Evolutionary conservation across 192 early-diverging fungal species (phyloP).

Genomic region (Umbelopsis isabellina): DNA sequence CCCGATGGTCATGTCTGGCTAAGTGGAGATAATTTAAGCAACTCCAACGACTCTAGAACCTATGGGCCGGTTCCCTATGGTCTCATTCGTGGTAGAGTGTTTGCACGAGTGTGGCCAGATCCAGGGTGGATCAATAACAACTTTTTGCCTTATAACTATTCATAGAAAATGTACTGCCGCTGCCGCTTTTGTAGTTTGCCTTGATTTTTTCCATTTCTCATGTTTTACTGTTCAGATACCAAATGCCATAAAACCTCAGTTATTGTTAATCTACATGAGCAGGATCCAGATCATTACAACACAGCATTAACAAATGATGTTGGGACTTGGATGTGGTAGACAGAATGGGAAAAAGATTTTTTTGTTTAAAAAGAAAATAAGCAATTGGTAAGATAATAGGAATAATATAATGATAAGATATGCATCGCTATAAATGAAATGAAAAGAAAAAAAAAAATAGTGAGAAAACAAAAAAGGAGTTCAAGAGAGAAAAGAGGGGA

Average conservation of each 20-base stretch:
- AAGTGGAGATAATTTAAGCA: constrained; percentile 87
- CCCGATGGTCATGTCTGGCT: constrained; percentile 91
- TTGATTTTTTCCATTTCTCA: no score
- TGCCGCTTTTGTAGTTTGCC: no score
- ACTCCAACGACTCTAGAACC: constrained; percentile 88
- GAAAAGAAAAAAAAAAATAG: constrained; percentile 1
- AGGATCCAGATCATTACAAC: no score
- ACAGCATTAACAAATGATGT: no score
- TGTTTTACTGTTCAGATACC: no score
- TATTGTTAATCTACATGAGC: no score
- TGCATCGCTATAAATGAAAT: constrained; percentile 12
- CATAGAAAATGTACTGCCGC: not conserved
- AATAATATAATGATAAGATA: constrained; percentile 24
- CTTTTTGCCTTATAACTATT: constrained; percentile 16
- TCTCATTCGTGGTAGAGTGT: constrained; percentile 76
- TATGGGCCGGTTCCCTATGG: constrained; percentile 90
- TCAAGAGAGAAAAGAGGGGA: not conserved
- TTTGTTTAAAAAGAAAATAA: not conserved
- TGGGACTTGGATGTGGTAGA: not conserved
- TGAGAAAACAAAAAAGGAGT: not conserved
- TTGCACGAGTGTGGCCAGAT: constrained; percentile 52
- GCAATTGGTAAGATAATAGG: constrained; percentile 20
- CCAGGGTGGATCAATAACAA: constrained; percentile 25
- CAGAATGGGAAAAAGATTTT: not conserved
- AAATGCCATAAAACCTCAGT: no score